Evolutionary conservation across 192 early-diverging fungal species (phyloP).

Genomic region (Coemansia sp.): DNA sequence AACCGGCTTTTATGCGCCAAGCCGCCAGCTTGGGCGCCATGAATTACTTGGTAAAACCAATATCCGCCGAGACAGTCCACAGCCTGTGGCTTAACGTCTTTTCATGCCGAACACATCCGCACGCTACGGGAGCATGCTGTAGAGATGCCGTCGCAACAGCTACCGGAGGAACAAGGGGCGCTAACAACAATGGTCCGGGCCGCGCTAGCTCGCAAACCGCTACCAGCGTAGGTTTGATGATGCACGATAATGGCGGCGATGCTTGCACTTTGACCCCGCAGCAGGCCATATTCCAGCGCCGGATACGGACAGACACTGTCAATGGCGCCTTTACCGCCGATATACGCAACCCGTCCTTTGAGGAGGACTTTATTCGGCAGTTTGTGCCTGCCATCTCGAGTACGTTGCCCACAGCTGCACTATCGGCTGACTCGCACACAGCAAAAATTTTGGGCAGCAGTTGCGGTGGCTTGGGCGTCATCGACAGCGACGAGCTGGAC

Average conservation of each 20-base stretch:
- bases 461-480: neutral
- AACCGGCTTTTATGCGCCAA: conserved; percentile 55
- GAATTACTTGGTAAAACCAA: conserved; percentile 58
- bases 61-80: conserved; percentile 54
- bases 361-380: conserved; percentile 57
- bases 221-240: neutral
- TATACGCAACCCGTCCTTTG: conserved; percentile 48
- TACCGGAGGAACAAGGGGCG: conserved; percentile 3
- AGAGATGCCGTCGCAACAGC: conserved; percentile 8
- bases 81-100: conserved; percentile 58
- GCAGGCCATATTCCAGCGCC: conserved; percentile 45
- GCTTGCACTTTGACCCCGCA: conserved; percentile 28
- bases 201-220: conserved; percentile 15
- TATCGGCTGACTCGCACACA: neutral
- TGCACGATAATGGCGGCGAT: conserved; percentile 14
- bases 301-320: conserved; percentile 48
- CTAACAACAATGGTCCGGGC: neutral
- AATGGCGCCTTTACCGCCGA: conserved; percentile 46
- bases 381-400: conserved; percentile 51
- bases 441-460: neutral
- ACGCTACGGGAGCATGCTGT: conserved; percentile 15
- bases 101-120: conserved; percentile 43
- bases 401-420: conserved; percentile 26
- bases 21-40: conserved; percentile 52
- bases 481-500: conserved; percentile 12